These are phyloP conservation scores for Fonsecaea erecta DNA, from an alignment of 2,329 filamentous ascomycete species.

Conservation along the genomic window DNA sequence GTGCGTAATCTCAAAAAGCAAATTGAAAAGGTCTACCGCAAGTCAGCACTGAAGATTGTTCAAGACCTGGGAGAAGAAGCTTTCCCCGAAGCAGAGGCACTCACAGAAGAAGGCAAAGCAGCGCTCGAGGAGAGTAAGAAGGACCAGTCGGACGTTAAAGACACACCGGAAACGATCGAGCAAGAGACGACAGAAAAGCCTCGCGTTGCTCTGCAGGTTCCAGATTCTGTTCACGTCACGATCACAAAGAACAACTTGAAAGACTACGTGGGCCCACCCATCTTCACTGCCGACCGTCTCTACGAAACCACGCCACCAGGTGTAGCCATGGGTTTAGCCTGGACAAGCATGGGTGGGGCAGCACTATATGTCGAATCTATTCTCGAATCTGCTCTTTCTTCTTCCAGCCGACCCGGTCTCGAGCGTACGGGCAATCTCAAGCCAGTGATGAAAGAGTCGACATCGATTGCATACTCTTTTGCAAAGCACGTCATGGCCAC, in stretches of 20 bases:
- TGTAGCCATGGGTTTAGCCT: slow-evolving; percentile 96
- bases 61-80: slow-evolving; percentile 87
- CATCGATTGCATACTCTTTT: slow-evolving; percentile 92
- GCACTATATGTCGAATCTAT: slow-evolving; percentile 98
- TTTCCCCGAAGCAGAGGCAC: slow-evolving; percentile 76
- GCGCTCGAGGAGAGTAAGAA: slow-evolving; percentile 73
- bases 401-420: slow-evolving; percentile 74
- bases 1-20: slow-evolving; percentile 99
- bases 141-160: slow-evolving; percentile 65
- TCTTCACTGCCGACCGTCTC: slow-evolving; percentile 93
- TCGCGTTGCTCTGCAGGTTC: slow-evolving; percentile 77
- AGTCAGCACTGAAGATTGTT: slow-evolving; percentile 95
- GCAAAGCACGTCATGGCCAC: slow-evolving; percentile 86
- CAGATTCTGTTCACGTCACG: slow-evolving; percentile 80
- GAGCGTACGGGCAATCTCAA: slow-evolving; percentile 95
- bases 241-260: slow-evolving; percentile 91
- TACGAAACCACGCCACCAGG: slow-evolving; percentile 93
- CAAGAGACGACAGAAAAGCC: slow-evolving; percentile 68
- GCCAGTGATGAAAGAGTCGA: slow-evolving; percentile 97
- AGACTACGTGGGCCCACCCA: slow-evolving; percentile 93
- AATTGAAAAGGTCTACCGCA: slow-evolving; percentile 98
- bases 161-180: slow-evolving; percentile 62
- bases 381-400: slow-evolving; percentile 77
- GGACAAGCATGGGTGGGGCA: slow-evolving; percentile 96
- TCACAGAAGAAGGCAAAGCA: slow-evolving; percentile 84